Evolutionary conservation across 1,139 yeast genomes (phyloP), one percentile per base, ranked within the genome.

Genomic region (Debaryomycetaceae sp.): DNA sequence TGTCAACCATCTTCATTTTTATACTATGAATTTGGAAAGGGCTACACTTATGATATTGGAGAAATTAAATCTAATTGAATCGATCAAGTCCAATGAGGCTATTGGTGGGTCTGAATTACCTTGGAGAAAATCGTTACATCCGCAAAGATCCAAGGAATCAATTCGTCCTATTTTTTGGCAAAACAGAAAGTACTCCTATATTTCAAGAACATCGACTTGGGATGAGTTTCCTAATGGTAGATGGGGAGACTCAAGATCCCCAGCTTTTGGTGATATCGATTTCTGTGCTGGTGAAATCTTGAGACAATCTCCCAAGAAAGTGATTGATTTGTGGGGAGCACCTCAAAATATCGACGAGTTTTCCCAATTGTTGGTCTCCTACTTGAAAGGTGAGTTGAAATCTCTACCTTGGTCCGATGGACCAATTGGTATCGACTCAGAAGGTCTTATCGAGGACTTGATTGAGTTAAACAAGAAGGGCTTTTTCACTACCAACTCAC

Each of bases 101-200:
- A 63, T 64, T 42, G 73, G 71, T 28, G 70, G 67, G 5, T 63
- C 63, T 18, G 66, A 63, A 35, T 61, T 87, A 52, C 96, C 96
- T 16, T 89, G 97, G 97, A 78, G 96, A 62, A 87, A 86, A 61
- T 87, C 95, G 2, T 73, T 89, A 50, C 86, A 87, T 47, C 91
- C 95, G 39, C 81, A 79, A 48, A 77, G 97, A 63, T 78, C 79
- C 42, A 82, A 84, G 48, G 97, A 91, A 61, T 70, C 85, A 17
- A 89, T 91, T 39, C 80, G 97, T 54, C 98, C 98, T 14, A 91
- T 92, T 49, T 91, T 91, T 62, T 92, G 98, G 98, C 87, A 87
- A 61, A 86, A 89, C 63, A 80, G 97, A 68, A 91, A 91, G 58
- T 87, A 86, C 62, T 83, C 95, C 16, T 92, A 91, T 60, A 81